Evolutionary conservation across 176 grass and related monocot genomes (phyloP), one percentile per base, ranked within the genome.

Genomic region (Olyra latifolia): DNA sequence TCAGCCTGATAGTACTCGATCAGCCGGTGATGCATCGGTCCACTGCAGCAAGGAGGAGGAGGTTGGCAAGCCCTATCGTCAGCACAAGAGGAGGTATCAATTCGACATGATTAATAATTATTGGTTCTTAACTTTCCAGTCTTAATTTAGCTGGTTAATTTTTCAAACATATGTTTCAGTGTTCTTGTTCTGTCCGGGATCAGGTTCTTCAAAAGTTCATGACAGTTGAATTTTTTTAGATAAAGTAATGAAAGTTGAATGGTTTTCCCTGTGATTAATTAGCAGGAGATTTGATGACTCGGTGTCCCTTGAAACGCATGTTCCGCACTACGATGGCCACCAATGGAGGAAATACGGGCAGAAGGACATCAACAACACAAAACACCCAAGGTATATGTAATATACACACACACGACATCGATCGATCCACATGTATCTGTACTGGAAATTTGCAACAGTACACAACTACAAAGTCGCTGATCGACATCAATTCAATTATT

Each of bases 261-360:
- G 30, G 28, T 10, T 32, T 8, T 39, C 0, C 6, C 19, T 0
- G 6, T 16, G 8, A 20, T 72, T 49, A 8, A 25, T 50, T 53
- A 59, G 59, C 80, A 88, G 86, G 67, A 88, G 67, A 41, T 60
- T 41, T 47, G 74, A 19, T 79, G 80, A 73, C 22, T 83, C 41
- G 0, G 74, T 83, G 59, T 65, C 82, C 5, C 47, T 88, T 62
- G 42, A 82, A 59, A 85, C 85, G 5, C 41, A 77, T 2, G 81
- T 85, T 7, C 88, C 88, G 1, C 77, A 78, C 30, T 88, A 82
- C 1, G 89, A 91, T 28, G 89, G 89, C 2, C 58, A 50, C 49
- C 89, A 82, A 24, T 91, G 89, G 89, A 82, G 82, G 67, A 91
- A 88, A 38, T 91, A 91, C n/a, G 89, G 89, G 4, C 82, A 91